Evolutionary conservation across 768 basidiomycete species (phyloP), one percentile per base, ranked within the genome.

Genomic region (Galerina marginata): DNA sequence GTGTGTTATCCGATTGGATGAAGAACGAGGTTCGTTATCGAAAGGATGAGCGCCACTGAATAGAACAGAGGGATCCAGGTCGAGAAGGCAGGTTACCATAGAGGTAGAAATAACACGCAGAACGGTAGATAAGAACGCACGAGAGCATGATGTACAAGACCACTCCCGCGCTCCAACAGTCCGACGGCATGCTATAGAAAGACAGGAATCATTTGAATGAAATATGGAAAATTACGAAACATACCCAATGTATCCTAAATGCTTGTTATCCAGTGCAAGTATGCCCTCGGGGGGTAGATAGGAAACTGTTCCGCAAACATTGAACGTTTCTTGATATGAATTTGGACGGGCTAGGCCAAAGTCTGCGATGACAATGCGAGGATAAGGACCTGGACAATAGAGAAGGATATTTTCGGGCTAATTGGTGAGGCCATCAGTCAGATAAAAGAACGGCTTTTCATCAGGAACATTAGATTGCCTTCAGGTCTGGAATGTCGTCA

Each of bases 201-300:
- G 23, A 62, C 54, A 26, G 7, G 15, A 43, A 33, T 14, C 38
- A 45, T 7, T 16, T 16, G n/a, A 36, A 55, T 26, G n/a, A 37
- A 16, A 20, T 38, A 14, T 42, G 11, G 23, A 16, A 29, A 11
- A 39, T 44, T 14, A 38, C 6, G 6, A 6, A 33, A 29, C 64
- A 39, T 67, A 82, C 84, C 83, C 83, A 29, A 81, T 73, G 65
- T 92, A 93, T 52, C 89, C 86, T 44, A 91, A 73, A 59, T 91
- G 80, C 65, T 88, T 88, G 64, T 89, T 80, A 65, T 93, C 90
- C 43, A 94, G 75, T 6, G 92, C 92, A 9, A 90, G 79, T 39
- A 95, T 85, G 10, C 91, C 93, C 73, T 95, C 93, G 0, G 92
- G 92, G 7, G 92, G 92, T 14, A 95, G 79, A 72, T 94, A 95